Evolutionary conservation across 2,329 filamentous ascomycete species (phyloP).

Genomic region (Atkinsonella hypoxylon): DNA sequence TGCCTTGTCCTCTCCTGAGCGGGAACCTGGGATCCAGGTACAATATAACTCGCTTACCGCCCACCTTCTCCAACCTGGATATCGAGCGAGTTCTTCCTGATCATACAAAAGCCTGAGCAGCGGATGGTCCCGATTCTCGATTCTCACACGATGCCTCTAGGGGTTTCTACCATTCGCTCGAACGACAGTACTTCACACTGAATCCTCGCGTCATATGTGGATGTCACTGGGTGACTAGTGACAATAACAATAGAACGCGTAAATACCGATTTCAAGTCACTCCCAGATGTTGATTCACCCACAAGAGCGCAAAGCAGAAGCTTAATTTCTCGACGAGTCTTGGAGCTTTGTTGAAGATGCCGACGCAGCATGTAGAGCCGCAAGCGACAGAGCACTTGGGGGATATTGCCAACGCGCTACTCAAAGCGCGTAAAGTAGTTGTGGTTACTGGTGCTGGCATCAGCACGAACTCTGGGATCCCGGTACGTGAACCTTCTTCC

Average conservation of each 20-base stretch:
- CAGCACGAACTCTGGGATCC: constrained; percentile 65
- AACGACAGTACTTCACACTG: no score
- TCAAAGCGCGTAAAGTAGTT: constrained; percentile 56
- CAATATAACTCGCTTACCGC: neutral
- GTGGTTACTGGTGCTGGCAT: constrained; percentile 64
- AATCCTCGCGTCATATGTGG: no score
- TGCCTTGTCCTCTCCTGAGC: neutral
- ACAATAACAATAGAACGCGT: neutral
- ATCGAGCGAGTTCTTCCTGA: neutral
- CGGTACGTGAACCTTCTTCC: constrained; percentile 30
- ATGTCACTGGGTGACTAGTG: no score
- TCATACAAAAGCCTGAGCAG: neutral
- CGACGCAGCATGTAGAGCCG: constrained; percentile 43
- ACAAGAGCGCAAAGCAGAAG: neutral
- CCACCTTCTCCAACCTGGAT: neutral
- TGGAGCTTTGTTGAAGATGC: constrained; percentile 31
- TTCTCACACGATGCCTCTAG: neutral
- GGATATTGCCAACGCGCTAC: constrained; percentile 50
- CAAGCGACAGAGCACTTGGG: constrained; percentile 44
- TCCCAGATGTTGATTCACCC: neutral
- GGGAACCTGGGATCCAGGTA: neutral
- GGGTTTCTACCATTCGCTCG: neutral
- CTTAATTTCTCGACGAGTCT: neutral
- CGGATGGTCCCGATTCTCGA: neutral
- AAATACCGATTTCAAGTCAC: neutral